phyloP scores from a whole-genome alignment of 1,284 basidiomycete species.

The Pholiota adiposa region DNA sequence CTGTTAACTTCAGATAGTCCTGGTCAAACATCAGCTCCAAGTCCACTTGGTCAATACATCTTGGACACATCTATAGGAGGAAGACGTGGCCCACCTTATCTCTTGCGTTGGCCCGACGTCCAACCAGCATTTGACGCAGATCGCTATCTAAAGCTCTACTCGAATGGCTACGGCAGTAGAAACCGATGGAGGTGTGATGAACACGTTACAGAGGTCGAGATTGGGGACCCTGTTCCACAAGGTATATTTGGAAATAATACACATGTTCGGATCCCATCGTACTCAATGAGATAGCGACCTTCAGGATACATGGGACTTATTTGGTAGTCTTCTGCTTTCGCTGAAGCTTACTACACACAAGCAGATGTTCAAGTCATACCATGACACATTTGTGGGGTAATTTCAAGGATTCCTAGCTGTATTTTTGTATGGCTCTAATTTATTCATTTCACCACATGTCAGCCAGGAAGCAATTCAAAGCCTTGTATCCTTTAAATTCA shows the following conservation, averaged over 20 bases:
- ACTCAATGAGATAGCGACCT: neutral
- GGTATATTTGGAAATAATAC: neutral
- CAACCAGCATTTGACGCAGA: too few species aligned
- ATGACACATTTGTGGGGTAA: constrained; percentile 13
- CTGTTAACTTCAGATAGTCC: too few species aligned
- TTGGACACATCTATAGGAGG: too few species aligned
- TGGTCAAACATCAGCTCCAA: neutral
- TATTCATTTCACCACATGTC: neutral
- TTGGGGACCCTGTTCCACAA: constrained; percentile 1
- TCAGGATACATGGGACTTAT: constrained; percentile 16
- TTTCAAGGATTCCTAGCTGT: neutral
- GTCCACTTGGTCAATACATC: neutral
- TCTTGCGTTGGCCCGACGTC: too few species aligned
- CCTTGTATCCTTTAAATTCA: constrained; percentile 9
- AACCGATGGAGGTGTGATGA: neutral
- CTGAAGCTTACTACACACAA: constrained; percentile 9
- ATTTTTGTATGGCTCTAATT: neutral
- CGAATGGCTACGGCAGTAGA: neutral
- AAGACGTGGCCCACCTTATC: too few species aligned
- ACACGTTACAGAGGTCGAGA: neutral
- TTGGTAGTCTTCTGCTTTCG: constrained; percentile 14
- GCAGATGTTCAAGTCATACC: constrained; percentile 10
- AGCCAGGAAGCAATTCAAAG: constrained; percentile 14
- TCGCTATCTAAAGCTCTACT: too few species aligned
- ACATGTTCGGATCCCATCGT: neutral